Evolutionary conservation across 2,329 filamentous ascomycete genomes (phyloP), one percentile per base, ranked within the genome.

Genomic region (Dothideomycetes sp.): DNA sequence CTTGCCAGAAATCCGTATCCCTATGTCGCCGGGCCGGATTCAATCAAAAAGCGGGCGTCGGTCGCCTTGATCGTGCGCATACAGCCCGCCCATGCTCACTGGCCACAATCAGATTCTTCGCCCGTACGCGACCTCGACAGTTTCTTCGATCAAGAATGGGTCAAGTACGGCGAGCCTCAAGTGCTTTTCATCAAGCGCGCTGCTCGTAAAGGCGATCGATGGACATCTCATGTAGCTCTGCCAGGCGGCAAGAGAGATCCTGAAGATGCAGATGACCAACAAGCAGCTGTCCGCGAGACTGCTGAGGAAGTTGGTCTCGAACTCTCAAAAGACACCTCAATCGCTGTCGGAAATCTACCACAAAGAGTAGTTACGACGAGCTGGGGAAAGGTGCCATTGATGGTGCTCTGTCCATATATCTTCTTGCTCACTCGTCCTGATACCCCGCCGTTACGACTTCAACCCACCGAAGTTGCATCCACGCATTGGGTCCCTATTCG

Each of bases 121-220:
- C 33, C 44, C n/a, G 39, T 47, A 25, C 49, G 63, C 41, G 58
- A 69, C 27, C 63, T 68, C 27, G 60, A 73, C 22, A 58, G 65
- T 7, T 82, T 82, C 62, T 83, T 82, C 53, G 60, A 64, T 2
- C 76, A 79, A 50, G 56, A 69, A 12, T 84, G 80, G 80, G 76
- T 80, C 5, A 68, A 73, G 48, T 61, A 79, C 55, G 78, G 78
- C 17, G 74, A 79, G 46, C 74, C 79, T 0, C 80, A 84, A 56
- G 64, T 78, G n/a, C 65, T 83, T 3, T 82, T 83, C 56, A 84
- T 84, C 57, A 84, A 83, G 54, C 66, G 80, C 32, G 74, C 80
- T 3, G 70, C 77, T 4, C 65, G 80, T 25, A 65, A 70, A 41
- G 78, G 78, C 6, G 80, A 84, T 56, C 66, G 78, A 43, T 84